Evolutionary conservation across 2,329 filamentous ascomycete genomes (phyloP).

Genomic region (Scedosporium dehoogii): DNA sequence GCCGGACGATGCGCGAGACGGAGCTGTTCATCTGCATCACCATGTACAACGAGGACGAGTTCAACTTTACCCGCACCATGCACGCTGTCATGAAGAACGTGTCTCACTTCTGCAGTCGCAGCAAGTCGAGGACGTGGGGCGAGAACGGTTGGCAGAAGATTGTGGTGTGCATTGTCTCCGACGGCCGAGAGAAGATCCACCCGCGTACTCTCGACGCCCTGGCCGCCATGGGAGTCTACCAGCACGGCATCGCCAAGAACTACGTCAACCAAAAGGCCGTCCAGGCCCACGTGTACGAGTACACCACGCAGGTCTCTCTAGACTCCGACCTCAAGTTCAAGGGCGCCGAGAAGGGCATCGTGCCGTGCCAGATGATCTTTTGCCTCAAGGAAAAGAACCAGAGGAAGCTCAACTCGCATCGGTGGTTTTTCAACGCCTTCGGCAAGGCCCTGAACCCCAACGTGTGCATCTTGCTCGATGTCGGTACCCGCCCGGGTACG

Average conservation of each 20-base stretch:
- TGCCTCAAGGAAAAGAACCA: conserved; percentile 96
- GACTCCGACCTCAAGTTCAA: conserved; percentile 97
- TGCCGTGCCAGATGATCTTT: conserved; percentile 96
- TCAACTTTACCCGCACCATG: conserved; percentile 95
- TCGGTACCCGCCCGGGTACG: conserved; percentile 81
- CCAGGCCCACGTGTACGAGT: conserved; percentile 95
- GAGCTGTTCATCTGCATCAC: conserved; percentile 95
- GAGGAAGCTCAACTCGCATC: conserved; percentile 96
- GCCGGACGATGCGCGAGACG: conserved; percentile 73
- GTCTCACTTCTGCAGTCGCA: conserved; percentile 86
- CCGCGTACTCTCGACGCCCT: conserved; percentile 87
- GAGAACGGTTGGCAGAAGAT: conserved; percentile 99
- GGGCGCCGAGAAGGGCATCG: conserved; percentile 96
- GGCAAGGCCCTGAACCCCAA: conserved; percentile 88
- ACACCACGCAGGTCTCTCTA: conserved; percentile 94
- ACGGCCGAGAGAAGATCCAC: conserved; percentile 84
- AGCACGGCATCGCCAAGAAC: conserved; percentile 98
- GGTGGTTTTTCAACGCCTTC: conserved; percentile 99
- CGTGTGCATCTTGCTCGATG: conserved; percentile 91
- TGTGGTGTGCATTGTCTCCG: conserved; percentile 91
- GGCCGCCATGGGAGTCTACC: conserved; percentile 95
- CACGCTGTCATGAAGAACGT: conserved; percentile 98
- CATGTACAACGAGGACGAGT: conserved; percentile 99
- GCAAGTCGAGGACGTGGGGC: conserved; percentile 91
- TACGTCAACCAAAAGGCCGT: conserved; percentile 93